Conservation (phyloP, 2,329 filamentous ascomycete species). For the Scedosporium apiospermum region DNA sequence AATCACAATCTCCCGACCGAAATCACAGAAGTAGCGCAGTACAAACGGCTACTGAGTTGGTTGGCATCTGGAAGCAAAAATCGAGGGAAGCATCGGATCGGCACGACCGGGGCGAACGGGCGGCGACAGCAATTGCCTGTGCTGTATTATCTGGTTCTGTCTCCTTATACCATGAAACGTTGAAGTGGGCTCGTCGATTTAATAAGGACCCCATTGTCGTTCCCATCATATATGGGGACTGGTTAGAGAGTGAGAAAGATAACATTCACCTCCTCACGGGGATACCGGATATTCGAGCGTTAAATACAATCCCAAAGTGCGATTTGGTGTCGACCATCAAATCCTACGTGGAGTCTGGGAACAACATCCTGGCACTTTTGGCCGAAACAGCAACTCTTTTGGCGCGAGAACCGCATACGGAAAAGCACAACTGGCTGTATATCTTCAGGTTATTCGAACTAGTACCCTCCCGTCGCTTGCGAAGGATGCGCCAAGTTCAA, state of each 20-base stretch:
- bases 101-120: background rate
- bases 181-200: background rate
- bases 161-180: background rate
- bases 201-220: background rate
- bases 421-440: background rate
- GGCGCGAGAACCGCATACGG: background rate
- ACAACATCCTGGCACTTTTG: background rate
- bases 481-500: background rate
- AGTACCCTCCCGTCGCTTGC: background rate
- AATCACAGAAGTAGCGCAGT: background rate
- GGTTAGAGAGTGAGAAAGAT: background rate
- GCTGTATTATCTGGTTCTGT: background rate
- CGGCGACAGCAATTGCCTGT: background rate
- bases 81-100: background rate
- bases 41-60: background rate
- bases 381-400: background rate
- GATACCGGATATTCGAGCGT: background rate
- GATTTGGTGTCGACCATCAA: background rate
- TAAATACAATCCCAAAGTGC: background rate
- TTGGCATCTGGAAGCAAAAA: background rate
- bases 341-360: background rate
- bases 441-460: background rate
- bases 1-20: background rate
- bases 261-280: background rate
- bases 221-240: background rate